phyloP scores from a whole-genome alignment of 2,329 filamentous ascomycete species.

The Colletotrichum chrysophilum region DNA sequence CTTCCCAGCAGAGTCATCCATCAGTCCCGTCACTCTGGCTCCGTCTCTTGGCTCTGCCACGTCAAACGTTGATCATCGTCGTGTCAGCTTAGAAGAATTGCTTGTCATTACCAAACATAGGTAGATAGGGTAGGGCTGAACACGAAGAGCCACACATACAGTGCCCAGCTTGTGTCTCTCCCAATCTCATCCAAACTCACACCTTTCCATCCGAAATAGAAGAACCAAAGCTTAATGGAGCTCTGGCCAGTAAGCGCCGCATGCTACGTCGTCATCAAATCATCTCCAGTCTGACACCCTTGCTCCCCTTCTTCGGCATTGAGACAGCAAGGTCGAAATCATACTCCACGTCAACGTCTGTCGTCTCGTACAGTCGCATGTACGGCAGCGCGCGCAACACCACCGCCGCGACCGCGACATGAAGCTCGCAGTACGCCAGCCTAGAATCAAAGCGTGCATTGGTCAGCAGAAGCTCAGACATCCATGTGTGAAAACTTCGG shows the following conservation, averaged over 20 bases:
- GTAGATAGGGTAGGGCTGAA: background rate
- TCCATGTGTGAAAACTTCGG: background rate
- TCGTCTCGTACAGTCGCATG: slow-evolving; percentile 31
- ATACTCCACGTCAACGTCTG: slow-evolving; percentile 28
- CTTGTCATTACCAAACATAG: background rate
- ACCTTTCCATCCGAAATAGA: background rate
- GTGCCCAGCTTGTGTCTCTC: background rate
- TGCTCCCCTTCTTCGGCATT: slow-evolving; percentile 16
- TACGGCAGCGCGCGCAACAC: slow-evolving; percentile 28
- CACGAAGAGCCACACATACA: background rate
- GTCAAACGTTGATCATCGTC: background rate
- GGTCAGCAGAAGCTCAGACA: background rate
- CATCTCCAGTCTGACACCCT: slow-evolving; percentile 3
- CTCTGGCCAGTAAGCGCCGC: background rate
- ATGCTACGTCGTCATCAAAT: background rate
- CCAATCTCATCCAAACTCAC: background rate
- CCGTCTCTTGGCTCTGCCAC: background rate
- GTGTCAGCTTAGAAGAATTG: background rate
- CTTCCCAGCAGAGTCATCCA: background rate
- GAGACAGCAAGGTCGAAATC: slow-evolving; percentile 29
- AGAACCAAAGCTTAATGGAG: background rate
- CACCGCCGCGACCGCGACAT: slow-evolving; percentile 27
- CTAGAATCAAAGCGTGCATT: slow-evolving; percentile 12
- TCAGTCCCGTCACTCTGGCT: background rate
- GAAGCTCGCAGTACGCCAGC: slow-evolving; percentile 31